Evolutionary conservation across 1,284 basidiomycete genomes (phyloP).

Genomic region (Hymenochaete sp.): DNA sequence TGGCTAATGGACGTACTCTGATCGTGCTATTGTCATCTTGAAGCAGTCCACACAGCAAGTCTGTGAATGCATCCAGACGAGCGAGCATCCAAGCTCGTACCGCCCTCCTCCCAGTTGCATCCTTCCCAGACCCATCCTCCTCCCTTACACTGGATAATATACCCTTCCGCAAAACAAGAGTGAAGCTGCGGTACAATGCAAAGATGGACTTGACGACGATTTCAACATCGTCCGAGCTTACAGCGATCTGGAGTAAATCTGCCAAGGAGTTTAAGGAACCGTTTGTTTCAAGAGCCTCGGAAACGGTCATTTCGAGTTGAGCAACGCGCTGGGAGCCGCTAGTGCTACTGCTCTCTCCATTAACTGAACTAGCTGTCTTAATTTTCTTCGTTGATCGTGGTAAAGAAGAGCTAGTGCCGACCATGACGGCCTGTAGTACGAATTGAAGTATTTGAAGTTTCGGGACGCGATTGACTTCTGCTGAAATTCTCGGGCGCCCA

Average conservation of each 20-base stretch:
- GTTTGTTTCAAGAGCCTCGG: slow-evolving; percentile 39
- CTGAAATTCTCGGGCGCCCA: too few relatives aligned
- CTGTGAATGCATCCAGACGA: slow-evolving; percentile 56
- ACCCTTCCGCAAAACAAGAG: slow-evolving; percentile 51
- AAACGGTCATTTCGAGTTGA: slow-evolving; percentile 44
- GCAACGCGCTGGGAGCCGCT: too few relatives aligned
- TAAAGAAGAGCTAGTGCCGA: too few relatives aligned
- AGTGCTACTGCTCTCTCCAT: too few relatives aligned
- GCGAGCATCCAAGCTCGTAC: slow-evolving; percentile 75
- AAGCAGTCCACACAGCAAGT: slow-evolving; percentile 59
- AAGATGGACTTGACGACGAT: slow-evolving; percentile 71
- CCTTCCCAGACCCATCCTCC: slow-evolving; percentile 38
- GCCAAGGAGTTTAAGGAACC: slow-evolving; percentile 72
- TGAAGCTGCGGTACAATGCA: slow-evolving; percentile 75
- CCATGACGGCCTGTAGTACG: too few relatives aligned
- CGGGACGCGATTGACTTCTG: too few relatives aligned
- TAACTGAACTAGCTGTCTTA: too few relatives aligned
- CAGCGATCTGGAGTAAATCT: slow-evolving; percentile 60
- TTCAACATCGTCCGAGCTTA: slow-evolving; percentile 30
- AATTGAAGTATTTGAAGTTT: too few relatives aligned
- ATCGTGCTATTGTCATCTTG: slow-evolving; percentile 63
- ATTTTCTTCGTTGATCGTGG: too few relatives aligned
- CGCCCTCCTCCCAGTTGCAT: slow-evolving; percentile 46
- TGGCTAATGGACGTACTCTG: slow-evolving; percentile 35
- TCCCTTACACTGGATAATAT: slow-evolving; percentile 37